Conservation (phyloP, 495 filamentous ascomycete genomes). For the Amphirosellinia nigrospora region DNA sequence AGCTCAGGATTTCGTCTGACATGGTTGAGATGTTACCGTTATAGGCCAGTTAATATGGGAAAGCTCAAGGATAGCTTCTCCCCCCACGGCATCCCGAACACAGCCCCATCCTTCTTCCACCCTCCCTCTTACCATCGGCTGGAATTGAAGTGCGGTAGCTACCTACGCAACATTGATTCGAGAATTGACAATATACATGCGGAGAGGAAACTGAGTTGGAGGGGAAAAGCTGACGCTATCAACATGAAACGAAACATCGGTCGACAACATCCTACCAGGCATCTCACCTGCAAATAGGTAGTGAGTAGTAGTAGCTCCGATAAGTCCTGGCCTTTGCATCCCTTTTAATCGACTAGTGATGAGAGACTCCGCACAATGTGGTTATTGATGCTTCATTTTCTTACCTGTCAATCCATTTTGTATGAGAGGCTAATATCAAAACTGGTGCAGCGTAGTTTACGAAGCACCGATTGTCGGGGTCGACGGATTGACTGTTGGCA, state of each 20-base stretch:
- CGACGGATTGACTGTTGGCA: background rate
- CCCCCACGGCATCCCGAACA: background rate
- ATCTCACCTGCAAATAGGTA: constrained; percentile 6
- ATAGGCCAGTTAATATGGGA: background rate
- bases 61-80: constrained; percentile 22
- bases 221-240: background rate
- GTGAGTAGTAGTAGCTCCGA: background rate
- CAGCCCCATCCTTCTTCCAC: constrained; percentile 21
- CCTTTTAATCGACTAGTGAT: background rate
- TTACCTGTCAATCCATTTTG: background rate
- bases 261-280: background rate
- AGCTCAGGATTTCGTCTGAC: constrained; percentile 7
- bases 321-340: background rate
- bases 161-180: background rate
- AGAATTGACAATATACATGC: background rate
- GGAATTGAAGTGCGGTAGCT: background rate
- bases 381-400: background rate
- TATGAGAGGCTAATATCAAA: background rate
- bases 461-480: background rate
- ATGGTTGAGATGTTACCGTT: background rate
- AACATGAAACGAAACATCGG: constrained; percentile 21
- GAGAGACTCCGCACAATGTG: background rate
- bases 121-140: background rate
- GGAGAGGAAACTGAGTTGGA: background rate
- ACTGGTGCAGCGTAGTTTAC: background rate